Evolutionary conservation across 2,329 filamentous ascomycete species (phyloP).

Genomic region (Mollisia scopiformis): DNA sequence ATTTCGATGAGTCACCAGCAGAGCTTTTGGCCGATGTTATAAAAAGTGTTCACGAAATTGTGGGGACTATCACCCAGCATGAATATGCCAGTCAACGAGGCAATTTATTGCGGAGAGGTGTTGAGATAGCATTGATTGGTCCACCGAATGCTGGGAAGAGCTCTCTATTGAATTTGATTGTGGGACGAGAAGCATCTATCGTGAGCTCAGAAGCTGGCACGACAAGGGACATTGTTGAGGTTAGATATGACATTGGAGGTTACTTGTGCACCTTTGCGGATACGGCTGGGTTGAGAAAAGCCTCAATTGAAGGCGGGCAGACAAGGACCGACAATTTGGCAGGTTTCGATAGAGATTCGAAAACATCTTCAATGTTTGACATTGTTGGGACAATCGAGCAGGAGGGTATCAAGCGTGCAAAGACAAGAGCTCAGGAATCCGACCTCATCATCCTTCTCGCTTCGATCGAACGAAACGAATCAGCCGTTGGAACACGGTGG

Average conservation of each 20-base stretch:
- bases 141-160: slow-evolving; percentile 96
- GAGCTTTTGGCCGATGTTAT: slow-evolving; percentile 74
- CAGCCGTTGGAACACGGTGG: slow-evolving; percentile 33
- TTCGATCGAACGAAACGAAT: slow-evolving; percentile 61
- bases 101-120: slow-evolving; percentile 83
- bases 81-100: slow-evolving; percentile 78
- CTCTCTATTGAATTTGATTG: slow-evolving; percentile 86
- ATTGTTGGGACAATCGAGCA: slow-evolving; percentile 82
- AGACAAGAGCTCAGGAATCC: slow-evolving; percentile 77
- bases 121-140: slow-evolving; percentile 83
- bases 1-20: slow-evolving; percentile 86
- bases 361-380: slow-evolving; percentile 19
- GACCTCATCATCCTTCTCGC: slow-evolving; percentile 84
- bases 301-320: too few species aligned
- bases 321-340: neutral
- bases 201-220: slow-evolving; percentile 93
- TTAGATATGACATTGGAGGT: slow-evolving; percentile 84
- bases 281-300: slow-evolving; percentile 81
- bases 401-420: slow-evolving; percentile 89
- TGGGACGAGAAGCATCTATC: slow-evolving; percentile 92
- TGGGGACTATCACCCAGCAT: slow-evolving; percentile 67
- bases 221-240: slow-evolving; percentile 91
- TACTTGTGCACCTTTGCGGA: slow-evolving; percentile 95
- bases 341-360: slow-evolving; percentile 7
- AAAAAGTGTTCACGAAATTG: slow-evolving; percentile 62